Percentiles rank a stretch among this genome's conserved stretches.
Conservation (phyloP, 371 early-diverging fungal genomes). For the Haplosporangium sp. region DNA sequence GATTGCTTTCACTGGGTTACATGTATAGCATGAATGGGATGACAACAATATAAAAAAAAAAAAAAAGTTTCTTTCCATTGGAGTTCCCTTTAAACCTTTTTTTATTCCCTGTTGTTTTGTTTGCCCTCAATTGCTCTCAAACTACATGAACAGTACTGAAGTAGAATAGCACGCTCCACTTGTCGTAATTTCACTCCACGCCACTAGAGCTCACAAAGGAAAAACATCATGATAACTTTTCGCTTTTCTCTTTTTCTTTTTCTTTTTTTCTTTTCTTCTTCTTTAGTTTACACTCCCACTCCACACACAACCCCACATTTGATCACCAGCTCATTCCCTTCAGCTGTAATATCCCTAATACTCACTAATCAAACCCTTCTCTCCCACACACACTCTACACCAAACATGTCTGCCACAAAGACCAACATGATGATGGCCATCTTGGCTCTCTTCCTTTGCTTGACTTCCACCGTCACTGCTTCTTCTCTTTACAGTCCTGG, state of each 20-base stretch:
- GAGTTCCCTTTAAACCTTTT: not conserved
- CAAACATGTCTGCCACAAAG: slow-evolving; percentile 33
- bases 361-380: not conserved
- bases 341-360: no score
- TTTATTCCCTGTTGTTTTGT: not conserved
- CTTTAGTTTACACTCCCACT: slow-evolving; percentile 48
- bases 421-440: slow-evolving; percentile 40
- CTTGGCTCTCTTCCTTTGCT: slow-evolving; percentile 37
- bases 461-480: slow-evolving; percentile 39
- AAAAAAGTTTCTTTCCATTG: slow-evolving; percentile 1
- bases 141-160: not conserved
- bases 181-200: slow-evolving; percentile 8
- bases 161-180: slow-evolving; percentile 4
- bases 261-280: slow-evolving; percentile 22
- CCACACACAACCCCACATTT: slow-evolving; percentile 28
- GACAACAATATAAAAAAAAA: not conserved
- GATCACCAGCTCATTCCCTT: not conserved
- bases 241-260: not conserved
- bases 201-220: slow-evolving; percentile 2
- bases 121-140: slow-evolving; percentile 12
- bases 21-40: no score
- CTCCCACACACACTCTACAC: no score
- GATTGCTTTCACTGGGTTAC: no score
- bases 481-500: slow-evolving; percentile 34
- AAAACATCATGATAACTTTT: slow-evolving; percentile 1